A percentile compares a stretch with the other conserved stretches of the same genome.
Conservation (phyloP, 164 flowering plant genomes). For the Umbilicus rupestris region DNA sequence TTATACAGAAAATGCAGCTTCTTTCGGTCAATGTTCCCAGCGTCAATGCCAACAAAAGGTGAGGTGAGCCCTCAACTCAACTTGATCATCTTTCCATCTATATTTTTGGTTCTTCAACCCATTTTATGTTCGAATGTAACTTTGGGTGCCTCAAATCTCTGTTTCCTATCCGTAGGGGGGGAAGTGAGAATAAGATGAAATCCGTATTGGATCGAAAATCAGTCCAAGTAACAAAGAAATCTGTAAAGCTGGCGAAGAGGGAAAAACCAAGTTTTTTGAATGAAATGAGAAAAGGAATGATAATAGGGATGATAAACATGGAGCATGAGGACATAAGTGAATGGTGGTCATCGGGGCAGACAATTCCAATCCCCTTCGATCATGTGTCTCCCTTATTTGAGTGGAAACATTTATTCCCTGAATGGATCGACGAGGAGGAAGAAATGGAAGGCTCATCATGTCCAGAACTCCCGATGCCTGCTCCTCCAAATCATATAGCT, state of each 20-base stretch:
- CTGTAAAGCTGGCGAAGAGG: conserved; percentile 19
- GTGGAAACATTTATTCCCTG: conserved; percentile 82
- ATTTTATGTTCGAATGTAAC: no score
- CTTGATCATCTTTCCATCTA: no score
- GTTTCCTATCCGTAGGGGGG: conserved; percentile 25
- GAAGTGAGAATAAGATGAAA: conserved; percentile 39
- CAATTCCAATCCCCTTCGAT: conserved; percentile 25
- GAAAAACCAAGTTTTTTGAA: conserved; percentile 53
- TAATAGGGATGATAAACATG: conserved; percentile 73
- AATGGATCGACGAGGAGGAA: conserved; percentile 96
- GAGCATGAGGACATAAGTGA: conserved; percentile 44
- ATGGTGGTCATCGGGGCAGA: conserved; percentile 34
- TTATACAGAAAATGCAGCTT: conserved; percentile 30
- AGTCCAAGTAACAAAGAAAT: conserved; percentile 6
- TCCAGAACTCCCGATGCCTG: conserved; percentile 88
- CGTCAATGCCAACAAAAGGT: conserved; percentile 81
- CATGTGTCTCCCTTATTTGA: conserved; percentile 40
- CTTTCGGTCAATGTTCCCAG: conserved; percentile 48
- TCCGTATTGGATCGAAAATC: conserved; percentile 32
- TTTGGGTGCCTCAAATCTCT: no score
- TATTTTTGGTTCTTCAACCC: background rate
- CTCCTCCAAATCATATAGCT: conserved; percentile 19
- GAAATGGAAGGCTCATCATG: conserved; percentile 55
- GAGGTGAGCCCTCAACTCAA: conserved; percentile 49
- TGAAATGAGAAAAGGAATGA: conserved; percentile 23